Conservation (phyloP, 305 asterid genomes). For the Fraxinus platypoda region DNA sequence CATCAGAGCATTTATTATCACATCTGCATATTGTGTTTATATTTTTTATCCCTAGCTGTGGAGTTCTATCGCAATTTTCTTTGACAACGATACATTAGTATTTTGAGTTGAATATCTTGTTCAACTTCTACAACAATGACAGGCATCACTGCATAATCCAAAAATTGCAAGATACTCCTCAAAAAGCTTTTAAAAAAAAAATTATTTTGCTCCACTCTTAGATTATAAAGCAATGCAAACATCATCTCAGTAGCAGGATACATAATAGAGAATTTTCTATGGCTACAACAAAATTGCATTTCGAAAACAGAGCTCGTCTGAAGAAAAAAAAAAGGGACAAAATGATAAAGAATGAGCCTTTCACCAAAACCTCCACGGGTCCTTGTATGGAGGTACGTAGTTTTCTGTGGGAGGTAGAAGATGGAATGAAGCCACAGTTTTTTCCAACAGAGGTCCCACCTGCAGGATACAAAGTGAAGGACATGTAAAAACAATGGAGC, state of each 20-base stretch:
- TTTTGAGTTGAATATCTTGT: neutral
- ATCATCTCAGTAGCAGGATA: neutral
- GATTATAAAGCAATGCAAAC: neutral
- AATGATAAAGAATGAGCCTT: slow-evolving; percentile 9
- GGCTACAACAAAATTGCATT: neutral
- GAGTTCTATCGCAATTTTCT: neutral
- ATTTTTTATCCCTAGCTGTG: neutral
- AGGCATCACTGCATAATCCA: neutral
- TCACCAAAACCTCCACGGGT: slow-evolving; percentile 99
- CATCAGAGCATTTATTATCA: neutral
- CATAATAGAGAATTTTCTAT: neutral
- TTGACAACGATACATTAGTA: neutral
- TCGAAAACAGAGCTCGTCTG: neutral
- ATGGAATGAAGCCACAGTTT: slow-evolving; percentile 69
- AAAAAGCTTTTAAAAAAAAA: neutral
- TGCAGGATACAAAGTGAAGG: slow-evolving; percentile 30
- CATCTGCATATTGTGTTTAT: neutral
- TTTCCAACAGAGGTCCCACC: slow-evolving; percentile 79
- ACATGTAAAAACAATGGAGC: neutral
- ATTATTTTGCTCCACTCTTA: neutral
- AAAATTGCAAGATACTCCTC: neutral
- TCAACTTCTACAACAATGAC: neutral
- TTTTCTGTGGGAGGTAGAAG: slow-evolving; percentile 84
- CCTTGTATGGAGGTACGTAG: slow-evolving; percentile 91
- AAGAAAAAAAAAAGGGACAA: neutral